Conservation (phyloP, 805 yeast genomes). For the Saccharomycopsis sp. region DNA sequence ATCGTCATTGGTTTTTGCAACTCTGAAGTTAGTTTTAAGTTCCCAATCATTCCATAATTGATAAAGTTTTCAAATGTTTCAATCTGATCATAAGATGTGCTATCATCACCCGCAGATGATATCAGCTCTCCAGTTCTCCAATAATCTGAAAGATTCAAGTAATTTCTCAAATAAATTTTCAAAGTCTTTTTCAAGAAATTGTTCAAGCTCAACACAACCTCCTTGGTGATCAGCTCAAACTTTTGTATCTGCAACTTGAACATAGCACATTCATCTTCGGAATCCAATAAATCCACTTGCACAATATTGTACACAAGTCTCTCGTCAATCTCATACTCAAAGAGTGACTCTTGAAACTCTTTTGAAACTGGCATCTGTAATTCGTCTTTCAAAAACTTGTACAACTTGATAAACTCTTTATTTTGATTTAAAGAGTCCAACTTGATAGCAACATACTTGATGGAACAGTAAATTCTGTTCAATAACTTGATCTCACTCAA, state of each 20-base stretch:
- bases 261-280: neutral
- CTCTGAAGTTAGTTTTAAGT: conserved; percentile 8
- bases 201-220: conserved; percentile 5
- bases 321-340: neutral
- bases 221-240: conserved; percentile 6
- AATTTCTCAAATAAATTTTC: conserved; percentile 15
- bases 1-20: conserved; percentile 13
- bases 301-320: neutral
- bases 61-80: conserved; percentile 8
- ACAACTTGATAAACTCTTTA: conserved; percentile 13
- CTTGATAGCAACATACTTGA: conserved; percentile 12
- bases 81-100: neutral
- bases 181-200: conserved; percentile 17
- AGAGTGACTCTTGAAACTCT: neutral
- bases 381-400: neutral
- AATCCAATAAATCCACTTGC: neutral
- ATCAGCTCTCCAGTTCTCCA: conserved; percentile 7
- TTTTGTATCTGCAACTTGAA: conserved; percentile 8
- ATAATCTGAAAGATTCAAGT: conserved; percentile 11
- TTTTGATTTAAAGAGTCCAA: conserved; percentile 11
- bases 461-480: conserved; percentile 17
- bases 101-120: neutral
- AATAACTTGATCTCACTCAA: conserved; percentile 13
- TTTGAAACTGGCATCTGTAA: neutral
- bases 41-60: conserved; percentile 4